Evolutionary conservation across 2,329 filamentous ascomycete genomes (phyloP).

Genomic region (Aureobasidium melanogenum): DNA sequence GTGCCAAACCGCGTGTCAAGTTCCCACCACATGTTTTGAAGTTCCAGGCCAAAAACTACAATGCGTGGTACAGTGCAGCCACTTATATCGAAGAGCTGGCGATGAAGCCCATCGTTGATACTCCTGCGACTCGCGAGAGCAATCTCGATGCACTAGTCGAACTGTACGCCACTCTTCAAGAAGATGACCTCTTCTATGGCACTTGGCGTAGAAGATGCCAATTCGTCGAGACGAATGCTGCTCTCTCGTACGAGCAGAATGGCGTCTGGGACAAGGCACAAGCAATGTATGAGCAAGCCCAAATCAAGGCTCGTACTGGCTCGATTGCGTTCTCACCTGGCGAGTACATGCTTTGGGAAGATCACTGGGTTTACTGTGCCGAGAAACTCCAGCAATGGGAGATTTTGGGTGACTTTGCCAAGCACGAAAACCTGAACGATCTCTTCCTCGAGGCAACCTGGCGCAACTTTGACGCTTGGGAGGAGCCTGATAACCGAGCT

Average conservation of each 20-base stretch:
- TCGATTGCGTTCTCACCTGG: conserved; percentile 93
- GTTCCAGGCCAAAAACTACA: conserved; percentile 85
- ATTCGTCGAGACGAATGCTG: conserved; percentile 95
- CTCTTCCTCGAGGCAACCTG: conserved; percentile 90
- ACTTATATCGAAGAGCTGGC: conserved; percentile 84
- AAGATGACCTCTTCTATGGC: conserved; percentile 95
- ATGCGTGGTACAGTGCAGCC: conserved; percentile 93
- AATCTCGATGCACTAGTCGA: conserved; percentile 94
- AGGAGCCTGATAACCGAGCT: conserved; percentile 73
- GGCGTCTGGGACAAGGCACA: conserved; percentile 99
- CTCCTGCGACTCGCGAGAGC: conserved; percentile 76
- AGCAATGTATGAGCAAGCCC: conserved; percentile 89
- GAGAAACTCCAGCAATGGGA: conserved; percentile 99
- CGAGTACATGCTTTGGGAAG: conserved; percentile 99
- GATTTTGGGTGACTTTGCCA: conserved; percentile 91
- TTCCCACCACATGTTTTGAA: conserved; percentile 95
- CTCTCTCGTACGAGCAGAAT: conserved; percentile 94
- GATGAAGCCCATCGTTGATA: conserved; percentile 76
- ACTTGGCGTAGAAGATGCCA: conserved; percentile 92
- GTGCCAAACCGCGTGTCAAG: conserved; percentile 78
- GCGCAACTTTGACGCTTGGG: conserved; percentile 94
- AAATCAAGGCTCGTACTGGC: conserved; percentile 92
- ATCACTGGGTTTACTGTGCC: conserved; percentile 96
- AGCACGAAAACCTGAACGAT: conserved; percentile 98
- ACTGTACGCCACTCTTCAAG: conserved; percentile 79